These are phyloP conservation scores for Poronia punctata DNA, from an alignment of 495 filamentous ascomycete species.

Conservation along the genomic window DNA sequence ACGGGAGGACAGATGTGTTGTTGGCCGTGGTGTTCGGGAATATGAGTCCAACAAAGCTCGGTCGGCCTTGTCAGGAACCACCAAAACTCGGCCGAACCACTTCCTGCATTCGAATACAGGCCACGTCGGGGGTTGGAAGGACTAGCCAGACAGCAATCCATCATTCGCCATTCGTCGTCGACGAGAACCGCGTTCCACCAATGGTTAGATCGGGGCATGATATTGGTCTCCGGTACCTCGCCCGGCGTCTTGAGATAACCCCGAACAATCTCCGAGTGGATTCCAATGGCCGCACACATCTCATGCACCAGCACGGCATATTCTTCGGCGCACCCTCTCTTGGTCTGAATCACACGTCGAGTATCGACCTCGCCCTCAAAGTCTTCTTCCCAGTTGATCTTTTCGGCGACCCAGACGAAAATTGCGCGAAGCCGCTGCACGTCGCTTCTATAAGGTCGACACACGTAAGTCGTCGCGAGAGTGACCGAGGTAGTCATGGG, in stretches of 20 bases:
- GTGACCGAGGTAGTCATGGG: constrained; percentile 76
- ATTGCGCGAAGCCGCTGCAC: constrained; percentile 89
- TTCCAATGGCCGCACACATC: constrained; percentile 88
- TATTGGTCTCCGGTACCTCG: constrained; percentile 68
- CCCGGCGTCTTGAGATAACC: constrained; percentile 90
- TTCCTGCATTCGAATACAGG: constrained; percentile 64
- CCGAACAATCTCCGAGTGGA: constrained; percentile 75
- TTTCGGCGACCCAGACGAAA: constrained; percentile 94
- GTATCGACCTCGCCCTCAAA: constrained; percentile 74
- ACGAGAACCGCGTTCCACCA: constrained; percentile 97
- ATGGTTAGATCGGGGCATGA: constrained; percentile 79
- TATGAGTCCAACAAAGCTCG: constrained; percentile 90
- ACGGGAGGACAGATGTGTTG: constrained; percentile 91
- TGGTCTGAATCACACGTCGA: constrained; percentile 72
- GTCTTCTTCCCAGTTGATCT: constrained; percentile 93
- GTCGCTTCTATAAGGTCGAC: constrained; percentile 89
- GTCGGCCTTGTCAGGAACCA: constrained; percentile 85
- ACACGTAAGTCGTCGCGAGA: constrained; percentile 86
- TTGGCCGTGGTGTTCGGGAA: constrained; percentile 74
- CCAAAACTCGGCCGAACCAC: constrained; percentile 70
- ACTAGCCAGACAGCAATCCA: constrained; percentile 88
- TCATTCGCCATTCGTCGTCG: constrained; percentile 92
- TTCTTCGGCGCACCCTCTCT: constrained; percentile 82
- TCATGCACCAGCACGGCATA: constrained; percentile 81
- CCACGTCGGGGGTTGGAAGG: constrained; percentile 78